phyloP scores from a whole-genome alignment of 768 basidiomycete species.

The Phlegmacium glaucopus region DNA sequence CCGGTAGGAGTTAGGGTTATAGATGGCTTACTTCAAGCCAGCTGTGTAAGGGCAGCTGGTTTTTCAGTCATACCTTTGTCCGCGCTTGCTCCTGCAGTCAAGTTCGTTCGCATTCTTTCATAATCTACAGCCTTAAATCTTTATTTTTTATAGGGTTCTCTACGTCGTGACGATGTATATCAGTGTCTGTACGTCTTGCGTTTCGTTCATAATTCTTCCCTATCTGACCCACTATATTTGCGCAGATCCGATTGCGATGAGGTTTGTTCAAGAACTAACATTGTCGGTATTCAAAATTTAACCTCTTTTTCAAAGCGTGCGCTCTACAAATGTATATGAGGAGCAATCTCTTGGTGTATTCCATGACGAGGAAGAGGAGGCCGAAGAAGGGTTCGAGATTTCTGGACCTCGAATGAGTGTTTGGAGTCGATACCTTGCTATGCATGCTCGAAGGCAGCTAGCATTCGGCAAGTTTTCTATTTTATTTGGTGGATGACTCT shows the following conservation, averaged over 20 bases:
- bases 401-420: conserved; percentile 52
- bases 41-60: conserved; percentile 83
- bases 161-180: conserved; percentile 96
- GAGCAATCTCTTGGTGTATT: conserved; percentile 88
- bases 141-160: conserved; percentile 43
- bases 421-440: conserved; percentile 74
- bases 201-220: conserved; percentile 4
- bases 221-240: background rate
- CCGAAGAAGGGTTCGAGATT: conserved; percentile 39
- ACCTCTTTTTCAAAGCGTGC: conserved; percentile 52
- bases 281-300: background rate
- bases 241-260: conserved; percentile 77
- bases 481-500: background rate
- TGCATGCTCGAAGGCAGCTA: conserved; percentile 85
- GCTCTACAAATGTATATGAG: conserved; percentile 93
- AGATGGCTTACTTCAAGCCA: conserved; percentile 75
- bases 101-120: conserved; percentile 25
- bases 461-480: conserved; percentile 64
- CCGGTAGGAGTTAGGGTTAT: conserved; percentile 68
- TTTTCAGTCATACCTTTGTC: conserved; percentile 75
- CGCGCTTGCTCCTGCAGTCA: conserved; percentile 82
- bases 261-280: conserved; percentile 34
- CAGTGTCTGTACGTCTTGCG: conserved; percentile 59
- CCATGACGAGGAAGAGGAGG: conserved; percentile 41
- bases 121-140: background rate